Base-by-base conservation (phyloP, 345 rosid genomes). In the Eucalyptus decipiens region DNA sequence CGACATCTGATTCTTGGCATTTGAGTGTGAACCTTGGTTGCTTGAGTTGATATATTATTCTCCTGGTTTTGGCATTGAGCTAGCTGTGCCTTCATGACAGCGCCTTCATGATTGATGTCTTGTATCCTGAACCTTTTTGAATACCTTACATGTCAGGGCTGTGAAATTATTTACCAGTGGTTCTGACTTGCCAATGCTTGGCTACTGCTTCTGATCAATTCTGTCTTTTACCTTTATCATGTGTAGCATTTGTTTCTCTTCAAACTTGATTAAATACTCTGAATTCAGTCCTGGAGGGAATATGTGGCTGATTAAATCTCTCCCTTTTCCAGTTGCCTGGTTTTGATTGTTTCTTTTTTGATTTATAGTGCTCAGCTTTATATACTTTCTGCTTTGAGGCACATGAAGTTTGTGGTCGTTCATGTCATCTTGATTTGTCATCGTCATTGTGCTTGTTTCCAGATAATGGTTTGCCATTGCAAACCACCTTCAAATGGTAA, bases 391-490 rank as follows among this genome's bases (percentile, higher is more conserved):
- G 67, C 60, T 86, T 26, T 34, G n/a, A 86, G 43, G n/a, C 34
- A 54, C 32, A 21, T 52, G 76, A 87, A n/a, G 40, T 21, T 49
- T 89, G 90, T 72, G 51, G 48, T 76, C 3, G 56, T 51, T 60
- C 87, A 51, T 87, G 62, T 60, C 60, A 52, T 58, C 58, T 49
- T 87, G 56, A 43, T 60, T 67, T 48, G 47, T 65, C 11, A 4
- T 54, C 23, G 58, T 86, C 88, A 86, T 86, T 3, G 15, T 76
- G 16, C 15, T 76, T 76, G 88, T 65, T 72, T 89, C 90, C 95
- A 98, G 99, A 92, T 98, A 89, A 98, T 98, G 99, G 97, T 98
- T 89, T 98, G 99, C 92, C 95, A 96, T 87, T 98, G 99, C 94
- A 95, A 93, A 92, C 92, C 94, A 88, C 94, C 96, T 89, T 90